Base-by-base conservation (phyloP, 345 rosid genomes). In the Syzygium grande region DNA sequence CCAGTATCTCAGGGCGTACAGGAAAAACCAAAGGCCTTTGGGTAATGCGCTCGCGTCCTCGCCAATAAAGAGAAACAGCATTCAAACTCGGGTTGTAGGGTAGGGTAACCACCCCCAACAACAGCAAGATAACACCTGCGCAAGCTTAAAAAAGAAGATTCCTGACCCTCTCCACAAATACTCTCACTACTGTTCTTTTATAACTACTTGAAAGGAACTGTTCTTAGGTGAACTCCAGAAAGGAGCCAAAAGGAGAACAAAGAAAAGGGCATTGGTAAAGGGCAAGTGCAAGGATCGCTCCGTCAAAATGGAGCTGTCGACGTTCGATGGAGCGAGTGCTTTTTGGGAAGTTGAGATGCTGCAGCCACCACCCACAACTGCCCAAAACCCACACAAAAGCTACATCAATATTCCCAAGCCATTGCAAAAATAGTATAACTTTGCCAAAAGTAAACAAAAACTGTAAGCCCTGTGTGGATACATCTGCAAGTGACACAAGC, bases 251-350 rank as follows among this genome's bases (percentile, higher is more conserved):
- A 73, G 80, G 1, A 34, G 46, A 65, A 34, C 25, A 73, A 38
- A 19, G 25, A 19, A 73, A 34, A 19, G 80, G 49, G 80, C 25
- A 17, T 34, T 38, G 80, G 10, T 19, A 19, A 41, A 73, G 83
- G 83, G 46, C 49, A 73, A 73, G 22, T 4, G 27, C 49, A 19
- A 22, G 83, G 83, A 73, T 38, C 27, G 27, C 49, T 41, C 83
- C 49, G 83, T 97, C 92, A 97, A 91, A 97, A 95, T 92, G 97
- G 97, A 65, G 99, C 97, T 46, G 96, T 95, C 85, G 92, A 92
- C 79, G 96, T 87, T 89, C 97, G 90, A 38, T 88, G 91, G 51
- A 95, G 94, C 46, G 87, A 87, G 89, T 84, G 91, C 92, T 90
- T 94, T 89, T 88, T 90, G 84, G 91, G 91, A 65, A 89, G 89